Base-by-base conservation (phyloP, 805 yeast species). In the Lipomyces starkeyi region DNA sequence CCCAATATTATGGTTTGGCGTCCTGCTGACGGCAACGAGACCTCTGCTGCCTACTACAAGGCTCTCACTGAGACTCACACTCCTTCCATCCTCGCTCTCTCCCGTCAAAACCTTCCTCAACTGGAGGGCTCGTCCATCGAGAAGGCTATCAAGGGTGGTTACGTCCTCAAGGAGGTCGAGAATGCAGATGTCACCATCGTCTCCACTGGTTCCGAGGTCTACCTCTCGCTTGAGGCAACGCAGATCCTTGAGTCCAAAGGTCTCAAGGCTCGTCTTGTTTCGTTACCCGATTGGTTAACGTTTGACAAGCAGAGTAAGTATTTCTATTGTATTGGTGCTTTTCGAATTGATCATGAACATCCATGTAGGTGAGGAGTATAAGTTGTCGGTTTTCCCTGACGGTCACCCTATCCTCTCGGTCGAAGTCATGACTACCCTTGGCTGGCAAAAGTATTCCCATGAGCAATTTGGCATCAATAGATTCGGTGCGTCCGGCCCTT, bases 401-500 rank as follows among this genome's bases (percentile, higher is more conserved):
- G 96, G 95, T 77, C 87, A 91, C 65, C 98, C 98, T 80, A 88
- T 91, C 78, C 73, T 95, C 82, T 91, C 97, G 66, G 91, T 94
- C 73, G 99, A 95, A 87, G 98, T 93, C 63, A 85, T 92, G 88
- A 82, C 97, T 66, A 88, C 97, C 64, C 83, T 86, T 76, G 97
- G 97, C 67, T 95, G 99, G 99, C 84, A 89, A 76, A 91, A 88
- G 82, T 95, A 93, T 85, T 87, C 98, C 68, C 99, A 95, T 84
- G 96, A 91, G 85, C 97, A 93, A 81, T 91, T 94, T 77, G 97
- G 98, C 83, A 85, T 95, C 78, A 88, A 92, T 87, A 88, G 91
- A 84, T 95, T 95, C 79, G 99, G 99, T 86, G 95, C 93, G 71
- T 93, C 98, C 69, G 99, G 97, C 80, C 90, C 91, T 80, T 95